Conservation (phyloP, 164 flowering plant genomes). For the Stephania cephalantha region DNA sequence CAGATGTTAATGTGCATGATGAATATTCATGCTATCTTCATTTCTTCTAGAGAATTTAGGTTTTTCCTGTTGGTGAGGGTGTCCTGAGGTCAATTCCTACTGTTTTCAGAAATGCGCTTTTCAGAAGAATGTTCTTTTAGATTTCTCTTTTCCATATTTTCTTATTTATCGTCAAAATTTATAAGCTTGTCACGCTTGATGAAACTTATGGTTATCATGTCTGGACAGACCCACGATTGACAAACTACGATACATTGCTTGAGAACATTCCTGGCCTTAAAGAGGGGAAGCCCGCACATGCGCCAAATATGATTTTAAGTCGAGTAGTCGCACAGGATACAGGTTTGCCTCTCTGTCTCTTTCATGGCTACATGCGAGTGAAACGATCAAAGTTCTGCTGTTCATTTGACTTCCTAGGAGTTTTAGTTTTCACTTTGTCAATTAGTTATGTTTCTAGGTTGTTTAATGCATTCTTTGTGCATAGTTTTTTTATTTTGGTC, state of each 20-base stretch:
- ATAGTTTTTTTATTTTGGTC: background rate
- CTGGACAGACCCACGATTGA: conserved; percentile 87
- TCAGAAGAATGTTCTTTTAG: background rate
- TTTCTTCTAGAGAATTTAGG: background rate
- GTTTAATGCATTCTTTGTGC: background rate
- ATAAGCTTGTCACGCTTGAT: background rate
- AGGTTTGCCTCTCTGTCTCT: conserved; percentile 38
- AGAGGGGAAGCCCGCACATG: conserved; percentile 66
- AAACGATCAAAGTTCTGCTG: background rate
- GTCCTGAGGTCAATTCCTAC: background rate
- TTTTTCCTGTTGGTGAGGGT: background rate
- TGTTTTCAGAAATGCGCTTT: background rate
- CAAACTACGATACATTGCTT: conserved; percentile 92
- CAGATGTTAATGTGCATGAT: background rate
- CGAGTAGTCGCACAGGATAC: conserved; percentile 84
- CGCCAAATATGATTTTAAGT: conserved; percentile 94
- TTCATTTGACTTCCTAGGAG: background rate
- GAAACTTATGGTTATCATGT: conserved; percentile 11
- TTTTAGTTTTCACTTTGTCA: background rate
- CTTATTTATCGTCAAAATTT: background rate
- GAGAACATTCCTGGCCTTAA: conserved; percentile 70
- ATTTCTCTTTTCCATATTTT: background rate
- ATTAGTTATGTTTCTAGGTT: background rate
- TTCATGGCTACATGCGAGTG: background rate
- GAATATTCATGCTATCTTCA: background rate